A percentile compares a stretch with the other conserved stretches of the same genome.
These are phyloP conservation scores for Cryptococcus deneoformans DNA, from an alignment of 1,284 basidiomycete species.

Conservation along the genomic window DNA sequence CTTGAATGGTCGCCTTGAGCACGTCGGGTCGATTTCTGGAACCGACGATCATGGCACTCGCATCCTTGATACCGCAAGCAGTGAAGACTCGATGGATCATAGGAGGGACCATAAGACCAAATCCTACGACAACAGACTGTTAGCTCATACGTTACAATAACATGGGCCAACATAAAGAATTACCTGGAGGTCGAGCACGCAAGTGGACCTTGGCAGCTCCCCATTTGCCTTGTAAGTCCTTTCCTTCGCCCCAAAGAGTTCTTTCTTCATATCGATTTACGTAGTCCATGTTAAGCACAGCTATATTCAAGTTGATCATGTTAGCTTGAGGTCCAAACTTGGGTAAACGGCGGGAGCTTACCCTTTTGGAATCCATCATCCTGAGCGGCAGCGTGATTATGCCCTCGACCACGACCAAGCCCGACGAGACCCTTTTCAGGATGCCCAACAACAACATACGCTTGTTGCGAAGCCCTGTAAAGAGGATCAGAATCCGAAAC, in stretches of 20 bases:
- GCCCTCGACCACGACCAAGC: conserved; percentile 80
- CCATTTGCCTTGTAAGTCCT: conserved; percentile 74
- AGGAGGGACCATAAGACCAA: conserved; percentile 87
- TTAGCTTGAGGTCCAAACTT: conserved; percentile 4
- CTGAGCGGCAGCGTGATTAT: conserved; percentile 56
- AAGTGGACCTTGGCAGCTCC: conserved; percentile 80
- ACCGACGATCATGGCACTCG: conserved; percentile 91
- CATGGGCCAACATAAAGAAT: conserved; percentile 84
- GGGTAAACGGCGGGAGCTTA: conserved; percentile 18
- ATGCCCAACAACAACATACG: conserved; percentile 78
- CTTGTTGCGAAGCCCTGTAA: conserved; percentile 19
- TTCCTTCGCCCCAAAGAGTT: conserved; percentile 68
- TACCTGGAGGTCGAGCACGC: conserved; percentile 87
- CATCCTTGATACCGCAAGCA: conserved; percentile 84
- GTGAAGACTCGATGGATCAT: conserved; percentile 81
- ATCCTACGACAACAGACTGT: conserved; percentile 55
- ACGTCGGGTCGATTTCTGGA: conserved; percentile 66
- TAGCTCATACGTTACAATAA: conserved; percentile 4
- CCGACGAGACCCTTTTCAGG: conserved; percentile 83
- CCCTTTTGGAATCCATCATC: conserved; percentile 66
- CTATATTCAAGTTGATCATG: conserved; percentile 12
- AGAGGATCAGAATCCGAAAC: neutral
- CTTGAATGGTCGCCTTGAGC: conserved; percentile 51
- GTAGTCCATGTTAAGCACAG: conserved; percentile 64
- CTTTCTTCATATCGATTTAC: conserved; percentile 85